Evolutionary conservation across 2,329 filamentous ascomycete genomes (phyloP), one percentile per base, ranked within the genome.

Genomic region (Ophiosphaerella korrae): DNA sequence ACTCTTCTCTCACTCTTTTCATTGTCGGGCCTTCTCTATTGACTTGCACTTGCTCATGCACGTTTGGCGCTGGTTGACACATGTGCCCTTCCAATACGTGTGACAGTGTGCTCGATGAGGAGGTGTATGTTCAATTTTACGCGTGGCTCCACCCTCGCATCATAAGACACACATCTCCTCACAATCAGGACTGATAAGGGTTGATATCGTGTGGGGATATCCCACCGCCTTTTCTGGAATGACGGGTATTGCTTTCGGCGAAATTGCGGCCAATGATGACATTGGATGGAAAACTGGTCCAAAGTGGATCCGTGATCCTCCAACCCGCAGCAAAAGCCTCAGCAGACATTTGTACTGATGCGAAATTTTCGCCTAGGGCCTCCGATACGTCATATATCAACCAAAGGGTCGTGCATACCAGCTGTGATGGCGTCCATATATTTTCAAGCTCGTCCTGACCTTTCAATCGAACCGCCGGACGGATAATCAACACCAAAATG

Each of bases 351-450:
- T 55, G 42, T 52, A 58, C 52, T 46, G 54, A 36, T 53, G 57
- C 54, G 60, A 59, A 63, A 52, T 56, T 63, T 66, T 64, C 62
- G 63, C 63, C 59, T 64, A 63, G 61, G 54, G 60, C 37, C 52
- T 55, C 56, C 59, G 54, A 52, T 62, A 66, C 63, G 63, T 66
- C 63, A 66, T 64, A 18, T 44, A 37, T 49, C 42, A 48, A 55
- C 44, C 45, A 46, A 42, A 54, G 60, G 57, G 44, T 60, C 53
- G 48, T 33, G 52, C 42, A 42, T 49, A 46, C 31, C 40, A 37
- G 53, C 36, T 23, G 37, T 21, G 33, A 50, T 53, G 44, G 49
- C 24, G 36, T 33, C 37, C 14, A 45, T 42, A 57, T 39, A 37
- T 50, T 38, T 36, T n/a, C 40, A 32, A 39, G 26, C 31, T 16